These are phyloP conservation scores for Periconia macrospinosa DNA, from an alignment of 2,329 filamentous ascomycete genomes.

Conservation along the genomic window DNA sequence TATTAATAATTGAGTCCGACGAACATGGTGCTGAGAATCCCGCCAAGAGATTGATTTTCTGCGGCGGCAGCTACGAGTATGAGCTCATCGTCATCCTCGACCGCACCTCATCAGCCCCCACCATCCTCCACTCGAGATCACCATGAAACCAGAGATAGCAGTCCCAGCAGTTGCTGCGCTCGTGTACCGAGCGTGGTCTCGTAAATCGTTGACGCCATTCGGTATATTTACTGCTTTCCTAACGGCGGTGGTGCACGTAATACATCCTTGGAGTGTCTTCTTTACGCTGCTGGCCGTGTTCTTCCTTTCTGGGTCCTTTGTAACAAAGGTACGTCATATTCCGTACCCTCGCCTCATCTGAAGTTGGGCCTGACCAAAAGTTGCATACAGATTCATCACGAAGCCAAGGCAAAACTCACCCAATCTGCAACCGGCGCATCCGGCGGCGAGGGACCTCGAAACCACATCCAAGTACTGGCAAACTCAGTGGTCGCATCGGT, in stretches of 20 bases:
- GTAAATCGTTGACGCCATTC: constrained; percentile 70
- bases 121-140: constrained; percentile 8
- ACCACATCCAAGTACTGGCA: constrained; percentile 84
- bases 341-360: not conserved
- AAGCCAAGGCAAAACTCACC: constrained; percentile 80
- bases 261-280: constrained; percentile 95
- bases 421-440: constrained; percentile 71
- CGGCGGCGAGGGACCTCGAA: constrained; percentile 81
- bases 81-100: not conserved
- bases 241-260: constrained; percentile 78
- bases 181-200: constrained; percentile 44
- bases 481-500: constrained; percentile 82
- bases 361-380: constrained; percentile 1
- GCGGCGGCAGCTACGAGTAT: not conserved
- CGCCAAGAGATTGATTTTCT: not conserved
- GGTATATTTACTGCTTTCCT: constrained; percentile 72
- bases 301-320: constrained; percentile 81
- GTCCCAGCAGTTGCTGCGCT: constrained; percentile 40
- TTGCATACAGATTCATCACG: constrained; percentile 72
- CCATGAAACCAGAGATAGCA: constrained; percentile 35
- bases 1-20: not conserved
- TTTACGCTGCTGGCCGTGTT: constrained; percentile 82
- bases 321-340: constrained; percentile 67
- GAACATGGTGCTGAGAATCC: not conserved
- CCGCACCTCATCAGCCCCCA: constrained; percentile 2